Evolutionary conservation across 1,284 basidiomycete species (phyloP).

Genomic region (Ceratobasidium sp.): DNA sequence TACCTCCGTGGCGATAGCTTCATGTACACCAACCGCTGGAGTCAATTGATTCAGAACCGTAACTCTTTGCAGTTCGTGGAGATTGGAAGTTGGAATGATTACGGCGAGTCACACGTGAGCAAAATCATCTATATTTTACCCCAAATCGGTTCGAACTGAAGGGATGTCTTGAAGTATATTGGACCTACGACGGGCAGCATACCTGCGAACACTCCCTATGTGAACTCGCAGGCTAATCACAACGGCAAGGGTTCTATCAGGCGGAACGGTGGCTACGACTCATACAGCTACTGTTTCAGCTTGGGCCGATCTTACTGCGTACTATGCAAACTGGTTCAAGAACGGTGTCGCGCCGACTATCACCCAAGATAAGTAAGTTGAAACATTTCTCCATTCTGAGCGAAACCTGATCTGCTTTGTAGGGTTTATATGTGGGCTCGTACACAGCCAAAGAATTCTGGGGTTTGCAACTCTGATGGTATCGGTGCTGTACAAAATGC

Average conservation of each 20-base stretch:
- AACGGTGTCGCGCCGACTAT: constrained; percentile 49
- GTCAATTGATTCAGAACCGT: constrained; percentile 58
- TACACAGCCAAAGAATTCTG: constrained; percentile 58
- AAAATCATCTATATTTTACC: not conserved
- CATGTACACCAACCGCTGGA: constrained; percentile 58
- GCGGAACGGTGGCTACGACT: not conserved
- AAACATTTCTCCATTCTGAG: too few relatives aligned
- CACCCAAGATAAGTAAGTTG: constrained; percentile 53
- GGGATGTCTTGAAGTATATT: constrained; percentile 20
- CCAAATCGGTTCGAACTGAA: not conserved
- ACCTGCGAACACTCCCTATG: not conserved
- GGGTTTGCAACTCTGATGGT: constrained; percentile 2
- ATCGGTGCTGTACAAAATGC: constrained; percentile 21
- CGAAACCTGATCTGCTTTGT: not conserved
- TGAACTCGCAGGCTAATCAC: not conserved
- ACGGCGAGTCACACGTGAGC: constrained; percentile 40
- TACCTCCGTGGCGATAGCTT: constrained; percentile 60
- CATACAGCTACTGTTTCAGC: not conserved
- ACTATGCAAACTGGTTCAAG: constrained; percentile 46
- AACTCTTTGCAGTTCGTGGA: constrained; percentile 56
- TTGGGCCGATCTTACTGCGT: constrained; percentile 35
- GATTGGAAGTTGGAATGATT: constrained; percentile 56
- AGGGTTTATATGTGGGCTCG: constrained; percentile 59
- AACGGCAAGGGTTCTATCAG: not conserved
- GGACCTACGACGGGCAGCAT: constrained; percentile 41